phyloP scores from a whole-genome alignment of 2,329 filamentous ascomycete species.

The Penicillium olsonii region DNA sequence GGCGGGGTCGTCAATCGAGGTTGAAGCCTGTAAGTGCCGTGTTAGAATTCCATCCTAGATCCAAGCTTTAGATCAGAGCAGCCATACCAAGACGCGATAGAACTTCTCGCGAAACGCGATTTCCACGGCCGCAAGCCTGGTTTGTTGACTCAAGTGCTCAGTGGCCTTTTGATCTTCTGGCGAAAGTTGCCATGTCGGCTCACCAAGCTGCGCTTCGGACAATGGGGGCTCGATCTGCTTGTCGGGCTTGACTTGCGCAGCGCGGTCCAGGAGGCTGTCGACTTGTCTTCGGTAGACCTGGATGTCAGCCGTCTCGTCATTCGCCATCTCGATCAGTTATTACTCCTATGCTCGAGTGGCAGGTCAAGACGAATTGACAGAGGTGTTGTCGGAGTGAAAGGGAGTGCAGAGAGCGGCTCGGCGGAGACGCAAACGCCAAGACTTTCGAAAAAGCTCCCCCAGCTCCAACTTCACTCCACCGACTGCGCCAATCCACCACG shows the following conservation, averaged over 20 bases:
- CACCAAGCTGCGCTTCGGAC: constrained; percentile 62
- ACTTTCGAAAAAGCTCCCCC: constrained; percentile 33
- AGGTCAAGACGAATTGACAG: not conserved
- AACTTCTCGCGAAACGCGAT: constrained; percentile 81
- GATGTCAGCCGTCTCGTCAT: constrained; percentile 36
- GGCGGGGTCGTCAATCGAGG: constrained; percentile 71
- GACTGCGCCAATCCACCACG: constrained; percentile 31
- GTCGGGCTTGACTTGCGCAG: constrained; percentile 60
- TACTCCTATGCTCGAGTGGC: not conserved
- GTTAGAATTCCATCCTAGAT: constrained; percentile 14
- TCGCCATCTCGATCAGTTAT: constrained; percentile 30
- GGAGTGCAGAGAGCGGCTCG: constrained; percentile 31
- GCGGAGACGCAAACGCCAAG: constrained; percentile 29
- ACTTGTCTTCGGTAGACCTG: constrained; percentile 56
- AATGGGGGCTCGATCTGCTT: constrained; percentile 72
- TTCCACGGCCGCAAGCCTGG: constrained; percentile 70
- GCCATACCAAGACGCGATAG: constrained; percentile 72
- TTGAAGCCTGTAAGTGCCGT: constrained; percentile 61
- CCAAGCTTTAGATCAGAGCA: constrained; percentile 6
- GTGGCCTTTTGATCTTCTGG: constrained; percentile 21
- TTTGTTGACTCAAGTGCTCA: constrained; percentile 53
- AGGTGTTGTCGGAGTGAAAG: constrained; percentile 4
- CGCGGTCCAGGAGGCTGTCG: constrained; percentile 59
- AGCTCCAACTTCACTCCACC: constrained; percentile 29
- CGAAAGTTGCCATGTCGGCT: constrained; percentile 42